These are phyloP conservation scores for Teratosphaeria gauchensis DNA, from an alignment of 2,329 filamentous ascomycete species.

Conservation along the genomic window DNA sequence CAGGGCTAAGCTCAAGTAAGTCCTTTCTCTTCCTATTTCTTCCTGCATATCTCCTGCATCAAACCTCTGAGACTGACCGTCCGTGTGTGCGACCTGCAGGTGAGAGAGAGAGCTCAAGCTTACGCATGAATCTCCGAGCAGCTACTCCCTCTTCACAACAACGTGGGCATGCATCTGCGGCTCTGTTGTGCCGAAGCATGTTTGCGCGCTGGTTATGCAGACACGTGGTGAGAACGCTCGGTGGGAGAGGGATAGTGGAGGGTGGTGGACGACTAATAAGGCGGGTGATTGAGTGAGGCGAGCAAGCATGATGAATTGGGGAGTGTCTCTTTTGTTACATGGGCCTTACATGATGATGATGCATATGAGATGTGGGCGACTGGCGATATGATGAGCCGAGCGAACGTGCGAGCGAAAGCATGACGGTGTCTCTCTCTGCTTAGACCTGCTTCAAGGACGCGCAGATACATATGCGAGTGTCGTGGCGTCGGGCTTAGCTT, in stretches of 20 bases:
- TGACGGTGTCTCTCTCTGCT: too few species aligned
- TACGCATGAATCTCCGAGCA: neutral
- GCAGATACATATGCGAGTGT: too few species aligned
- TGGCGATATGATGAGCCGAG: too few species aligned
- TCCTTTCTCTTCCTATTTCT: conserved; percentile 3
- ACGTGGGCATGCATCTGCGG: conserved; percentile 21
- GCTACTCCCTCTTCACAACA: neutral
- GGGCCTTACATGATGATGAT: too few species aligned
- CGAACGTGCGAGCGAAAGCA: too few species aligned
- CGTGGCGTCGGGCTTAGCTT: too few species aligned
- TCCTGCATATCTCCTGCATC: neutral
- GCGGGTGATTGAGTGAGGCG: neutral
- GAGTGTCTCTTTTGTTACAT: neutral
- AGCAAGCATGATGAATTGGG: neutral
- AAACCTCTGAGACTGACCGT: neutral
- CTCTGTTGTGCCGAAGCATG: conserved; percentile 9
- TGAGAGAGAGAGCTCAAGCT: neutral
- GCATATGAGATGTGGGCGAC: too few species aligned
- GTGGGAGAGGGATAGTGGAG: neutral
- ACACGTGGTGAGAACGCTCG: neutral
- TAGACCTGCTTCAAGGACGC: too few species aligned
- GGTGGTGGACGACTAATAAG: conserved; percentile 1
- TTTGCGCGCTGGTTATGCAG: conserved; percentile 9
- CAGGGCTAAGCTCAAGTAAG: conserved; percentile 24
- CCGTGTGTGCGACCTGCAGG: neutral